These are phyloP conservation scores for Priceomyces melissophilus DNA, from an alignment of 805 yeast species.

Conservation along the genomic window DNA sequence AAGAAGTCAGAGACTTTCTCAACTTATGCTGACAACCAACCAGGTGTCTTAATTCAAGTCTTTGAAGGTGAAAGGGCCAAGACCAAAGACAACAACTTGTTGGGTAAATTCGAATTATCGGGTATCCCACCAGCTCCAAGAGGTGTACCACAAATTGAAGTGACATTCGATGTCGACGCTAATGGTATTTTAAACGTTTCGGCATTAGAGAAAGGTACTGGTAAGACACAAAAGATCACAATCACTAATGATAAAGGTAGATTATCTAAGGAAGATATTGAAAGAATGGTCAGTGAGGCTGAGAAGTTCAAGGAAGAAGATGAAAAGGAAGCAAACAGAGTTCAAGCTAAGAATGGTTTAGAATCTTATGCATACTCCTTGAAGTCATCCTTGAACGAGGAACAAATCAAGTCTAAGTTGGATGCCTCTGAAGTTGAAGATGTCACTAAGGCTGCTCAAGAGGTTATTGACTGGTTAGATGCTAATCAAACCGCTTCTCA, in stretches of 20 bases:
- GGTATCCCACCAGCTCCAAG: slow-evolving; percentile 91
- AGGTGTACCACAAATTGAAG: slow-evolving; percentile 89
- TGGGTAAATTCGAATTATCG: slow-evolving; percentile 82
- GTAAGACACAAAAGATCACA: slow-evolving; percentile 85
- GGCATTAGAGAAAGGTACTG: slow-evolving; percentile 92
- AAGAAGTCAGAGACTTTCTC: slow-evolving; percentile 94
- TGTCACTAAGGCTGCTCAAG: slow-evolving; percentile 41
- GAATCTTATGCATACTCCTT: slow-evolving; percentile 86
- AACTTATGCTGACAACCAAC: slow-evolving; percentile 95
- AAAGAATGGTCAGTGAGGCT: slow-evolving; percentile 97
- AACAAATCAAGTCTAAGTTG: slow-evolving; percentile 44
- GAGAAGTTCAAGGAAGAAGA: slow-evolving; percentile 93
- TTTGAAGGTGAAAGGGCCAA: slow-evolving; percentile 95
- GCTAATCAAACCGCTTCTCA: slow-evolving; percentile 35
- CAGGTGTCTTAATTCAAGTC: slow-evolving; percentile 90
- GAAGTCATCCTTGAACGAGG: slow-evolving; percentile 61
- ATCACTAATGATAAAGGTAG: slow-evolving; percentile 94
- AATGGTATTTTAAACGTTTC: slow-evolving; percentile 83
- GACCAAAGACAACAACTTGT: slow-evolving; percentile 87
- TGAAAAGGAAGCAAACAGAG: slow-evolving; percentile 73
- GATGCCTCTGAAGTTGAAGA: slow-evolving; percentile 49
- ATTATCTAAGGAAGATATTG: slow-evolving; percentile 89
- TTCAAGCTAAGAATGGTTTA: slow-evolving; percentile 81
- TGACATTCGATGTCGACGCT: slow-evolving; percentile 83
- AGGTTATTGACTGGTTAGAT: slow-evolving; percentile 41